Evolutionary conservation across 768 basidiomycete species (phyloP).

Genomic region (Hemileccinum rubropunctum): DNA sequence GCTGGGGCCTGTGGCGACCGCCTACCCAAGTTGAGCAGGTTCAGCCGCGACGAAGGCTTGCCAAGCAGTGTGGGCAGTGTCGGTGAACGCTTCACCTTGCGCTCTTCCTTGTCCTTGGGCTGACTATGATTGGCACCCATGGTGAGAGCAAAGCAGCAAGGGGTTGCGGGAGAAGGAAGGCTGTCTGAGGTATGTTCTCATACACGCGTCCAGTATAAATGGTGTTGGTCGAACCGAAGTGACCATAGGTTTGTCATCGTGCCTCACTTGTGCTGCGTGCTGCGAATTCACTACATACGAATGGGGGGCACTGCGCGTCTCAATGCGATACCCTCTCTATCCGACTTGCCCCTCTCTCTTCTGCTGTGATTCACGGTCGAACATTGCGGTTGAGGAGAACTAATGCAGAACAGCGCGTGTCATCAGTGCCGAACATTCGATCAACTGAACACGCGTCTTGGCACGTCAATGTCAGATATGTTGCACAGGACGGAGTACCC

Average conservation of each 20-base stretch:
- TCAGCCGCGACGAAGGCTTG: conserved; percentile 29
- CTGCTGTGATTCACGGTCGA: conserved; percentile 14
- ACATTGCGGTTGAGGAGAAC: conserved; percentile 1
- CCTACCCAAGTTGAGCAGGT: conserved; percentile 25
- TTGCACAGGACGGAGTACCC: conserved; percentile 4
- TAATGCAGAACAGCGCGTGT: conserved; percentile 3
- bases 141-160: too few species aligned
- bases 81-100: conserved; percentile 21
- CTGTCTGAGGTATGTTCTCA: conserved; percentile 5
- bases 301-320: conserved; percentile 5
- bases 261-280: conserved; percentile 33
- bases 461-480: not conserved
- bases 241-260: conserved; percentile 15
- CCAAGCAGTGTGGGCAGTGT: conserved; percentile 23
- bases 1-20: conserved; percentile 31
- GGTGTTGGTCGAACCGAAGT: conserved; percentile 8
- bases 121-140: conserved; percentile 32
- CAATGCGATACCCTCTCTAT: conserved; percentile 19
- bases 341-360: conserved; percentile 8
- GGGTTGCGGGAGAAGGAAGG: not conserved
- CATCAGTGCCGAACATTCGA: conserved; percentile 11
- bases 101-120: conserved; percentile 22
- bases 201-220: conserved; percentile 19
- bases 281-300: conserved; percentile 15
- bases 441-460: conserved; percentile 2